These are phyloP conservation scores for Jatropha multifida DNA, from an alignment of 441 rosid genomes.

Conservation along the genomic window DNA sequence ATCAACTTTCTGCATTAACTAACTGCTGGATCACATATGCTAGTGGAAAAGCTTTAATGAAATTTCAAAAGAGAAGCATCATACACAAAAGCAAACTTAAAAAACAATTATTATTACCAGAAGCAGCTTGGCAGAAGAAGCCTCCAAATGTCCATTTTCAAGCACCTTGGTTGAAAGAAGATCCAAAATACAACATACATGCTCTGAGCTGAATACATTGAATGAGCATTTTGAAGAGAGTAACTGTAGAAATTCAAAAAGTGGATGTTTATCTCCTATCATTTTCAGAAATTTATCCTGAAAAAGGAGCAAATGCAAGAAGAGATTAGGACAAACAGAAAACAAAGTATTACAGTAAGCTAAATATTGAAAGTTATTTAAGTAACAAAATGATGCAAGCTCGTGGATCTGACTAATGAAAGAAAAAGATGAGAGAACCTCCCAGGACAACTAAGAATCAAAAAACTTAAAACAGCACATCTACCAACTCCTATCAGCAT, in stretches of 20 bases:
- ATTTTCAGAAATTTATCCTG: conserved; percentile 75
- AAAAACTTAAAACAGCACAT: neutral
- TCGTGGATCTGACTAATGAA: conserved; percentile 11
- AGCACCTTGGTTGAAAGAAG: conserved; percentile 43
- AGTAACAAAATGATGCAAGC: conserved; percentile 17
- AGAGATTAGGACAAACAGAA: conserved; percentile 14
- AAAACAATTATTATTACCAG: conserved; percentile 53
- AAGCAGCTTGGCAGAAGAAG: conserved; percentile 64
- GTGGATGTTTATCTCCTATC: conserved; percentile 70
- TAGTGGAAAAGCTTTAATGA: neutral
- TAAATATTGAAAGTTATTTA: neutral
- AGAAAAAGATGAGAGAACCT: neutral
- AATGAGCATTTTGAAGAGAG: conserved; percentile 72
- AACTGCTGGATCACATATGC: conserved; percentile 11
- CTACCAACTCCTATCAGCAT: neutral
- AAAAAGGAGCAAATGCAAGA: conserved; percentile 25
- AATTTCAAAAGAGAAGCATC: conserved; percentile 1
- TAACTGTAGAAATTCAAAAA: conserved; percentile 57
- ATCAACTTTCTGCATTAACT: conserved; percentile 4
- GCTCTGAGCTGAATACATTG: conserved; percentile 75
- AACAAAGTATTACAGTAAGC: neutral
- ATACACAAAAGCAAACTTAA: neutral
- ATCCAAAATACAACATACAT: conserved; percentile 55
- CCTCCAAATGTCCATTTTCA: conserved; percentile 42
- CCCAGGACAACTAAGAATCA: neutral